phyloP scores from a whole-genome alignment of 345 rosid genomes.

The Orychophragmus violaceus region DNA sequence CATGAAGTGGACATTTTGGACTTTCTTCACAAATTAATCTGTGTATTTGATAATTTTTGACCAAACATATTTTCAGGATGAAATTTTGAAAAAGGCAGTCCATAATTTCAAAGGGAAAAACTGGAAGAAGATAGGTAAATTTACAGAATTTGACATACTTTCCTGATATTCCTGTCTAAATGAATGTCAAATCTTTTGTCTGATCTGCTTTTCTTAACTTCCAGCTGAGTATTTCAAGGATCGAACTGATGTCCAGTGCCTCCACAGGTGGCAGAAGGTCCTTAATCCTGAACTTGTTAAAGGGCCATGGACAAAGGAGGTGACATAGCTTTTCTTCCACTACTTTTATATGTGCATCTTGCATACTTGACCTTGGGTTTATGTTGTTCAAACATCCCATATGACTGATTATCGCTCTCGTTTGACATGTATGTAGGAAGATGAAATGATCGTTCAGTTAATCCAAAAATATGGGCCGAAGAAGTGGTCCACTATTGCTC shows the following conservation, averaged over 20 bases:
- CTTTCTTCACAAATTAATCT: not conserved
- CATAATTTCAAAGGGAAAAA: constrained; percentile 95
- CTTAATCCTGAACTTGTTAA: constrained; percentile 96
- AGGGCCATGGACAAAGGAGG: constrained; percentile 99
- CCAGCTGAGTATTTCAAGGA: constrained; percentile 99
- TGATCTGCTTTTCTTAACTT: not conserved
- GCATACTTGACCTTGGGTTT: not conserved
- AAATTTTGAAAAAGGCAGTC: constrained; percentile 82
- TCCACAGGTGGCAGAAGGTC: constrained; percentile 99
- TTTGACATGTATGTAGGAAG: constrained; percentile 56
- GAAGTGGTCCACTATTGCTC: constrained; percentile 98
- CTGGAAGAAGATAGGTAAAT: constrained; percentile 96
- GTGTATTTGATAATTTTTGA: not conserved
- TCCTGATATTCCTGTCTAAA: not conserved
- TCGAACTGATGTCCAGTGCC: constrained; percentile 98
- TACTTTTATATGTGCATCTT: not conserved
- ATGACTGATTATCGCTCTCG: constrained; percentile 9
- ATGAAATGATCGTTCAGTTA: constrained; percentile 74
- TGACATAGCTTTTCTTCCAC: constrained; percentile 24
- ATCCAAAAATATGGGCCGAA: constrained; percentile 83
- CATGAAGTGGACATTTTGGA: not conserved
- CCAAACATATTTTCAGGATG: constrained; percentile 53
- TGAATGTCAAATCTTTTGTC: not conserved
- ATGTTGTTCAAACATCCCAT: not conserved
- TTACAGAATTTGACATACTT: not conserved